Percentiles rank a stretch among this genome's conserved stretches.
These are phyloP conservation scores for Chimonanthus salicifolius DNA, from an alignment of 164 flowering plant genomes.

Conservation along the genomic window DNA sequence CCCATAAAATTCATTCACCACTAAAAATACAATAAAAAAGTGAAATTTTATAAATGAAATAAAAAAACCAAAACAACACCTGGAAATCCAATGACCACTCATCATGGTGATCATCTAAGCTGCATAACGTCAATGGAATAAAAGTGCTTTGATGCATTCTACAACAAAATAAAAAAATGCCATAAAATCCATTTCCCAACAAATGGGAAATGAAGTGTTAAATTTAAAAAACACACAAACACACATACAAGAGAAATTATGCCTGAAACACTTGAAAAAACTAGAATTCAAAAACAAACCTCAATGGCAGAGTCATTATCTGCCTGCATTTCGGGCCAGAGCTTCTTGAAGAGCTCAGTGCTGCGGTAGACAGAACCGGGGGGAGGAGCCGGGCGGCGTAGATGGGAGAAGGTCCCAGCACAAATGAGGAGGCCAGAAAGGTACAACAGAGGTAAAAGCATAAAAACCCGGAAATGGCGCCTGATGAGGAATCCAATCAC, in stretches of 20 bases:
- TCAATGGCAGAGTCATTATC: constrained; percentile 57
- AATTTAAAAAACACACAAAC: too few species aligned
- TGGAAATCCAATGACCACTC: too few species aligned
- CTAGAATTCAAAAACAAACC: constrained; percentile 29
- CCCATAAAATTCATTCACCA: too few species aligned
- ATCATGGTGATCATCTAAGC: too few species aligned
- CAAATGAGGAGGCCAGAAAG: constrained; percentile 48
- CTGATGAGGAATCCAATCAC: constrained; percentile 19
- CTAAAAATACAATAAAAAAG: too few species aligned
- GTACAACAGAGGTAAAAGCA: constrained; percentile 51
- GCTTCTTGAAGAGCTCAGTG: constrained; percentile 48
- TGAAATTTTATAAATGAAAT: too few species aligned
- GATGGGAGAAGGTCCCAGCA: constrained; percentile 43
- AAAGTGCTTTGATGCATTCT: too few species aligned
- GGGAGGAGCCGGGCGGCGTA: constrained; percentile 29
- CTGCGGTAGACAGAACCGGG: constrained; percentile 81
- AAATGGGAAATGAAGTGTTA: too few species aligned
- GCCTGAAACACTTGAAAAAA: neutral
- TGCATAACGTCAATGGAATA: too few species aligned
- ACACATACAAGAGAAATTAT: neutral
- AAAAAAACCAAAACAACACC: too few species aligned
- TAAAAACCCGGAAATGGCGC: constrained; percentile 38
- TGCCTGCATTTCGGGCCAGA: constrained; percentile 49
- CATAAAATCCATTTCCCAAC: too few species aligned
- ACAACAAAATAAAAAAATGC: too few species aligned